These are phyloP conservation scores for Talaromyces thailandensis DNA, from an alignment of 495 filamentous ascomycete genomes.

Conservation along the genomic window DNA sequence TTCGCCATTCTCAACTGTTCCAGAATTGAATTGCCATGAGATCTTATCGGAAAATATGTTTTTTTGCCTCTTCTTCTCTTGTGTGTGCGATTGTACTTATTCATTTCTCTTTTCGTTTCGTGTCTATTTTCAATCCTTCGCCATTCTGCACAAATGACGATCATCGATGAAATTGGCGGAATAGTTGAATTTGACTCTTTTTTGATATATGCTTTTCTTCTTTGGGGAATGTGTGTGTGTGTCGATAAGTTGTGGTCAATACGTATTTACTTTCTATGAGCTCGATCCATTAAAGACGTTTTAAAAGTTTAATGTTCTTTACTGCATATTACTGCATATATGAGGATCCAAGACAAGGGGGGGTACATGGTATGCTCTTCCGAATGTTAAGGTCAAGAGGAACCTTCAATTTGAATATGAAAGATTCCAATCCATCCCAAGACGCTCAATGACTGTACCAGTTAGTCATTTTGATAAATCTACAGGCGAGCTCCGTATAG, in stretches of 20 bases:
- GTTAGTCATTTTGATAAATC: too few relatives aligned
- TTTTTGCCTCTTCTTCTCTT: neutral
- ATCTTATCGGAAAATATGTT: neutral
- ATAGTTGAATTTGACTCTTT: neutral
- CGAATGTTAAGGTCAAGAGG: too few relatives aligned
- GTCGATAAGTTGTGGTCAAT: neutral
- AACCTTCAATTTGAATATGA: too few relatives aligned
- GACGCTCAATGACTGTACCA: too few relatives aligned
- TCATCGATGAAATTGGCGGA: slow-evolving; percentile 1
- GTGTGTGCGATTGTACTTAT: neutral
- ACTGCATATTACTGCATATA: too few relatives aligned
- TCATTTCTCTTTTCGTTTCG: slow-evolving; percentile 10
- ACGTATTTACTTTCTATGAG: too few relatives aligned
- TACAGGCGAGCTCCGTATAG: too few relatives aligned
- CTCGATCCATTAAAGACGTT: too few relatives aligned
- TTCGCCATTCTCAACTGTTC: slow-evolving; percentile 5
- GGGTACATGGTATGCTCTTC: too few relatives aligned
- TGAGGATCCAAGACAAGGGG: too few relatives aligned
- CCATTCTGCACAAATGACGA: slow-evolving; percentile 9
- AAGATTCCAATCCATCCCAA: too few relatives aligned
- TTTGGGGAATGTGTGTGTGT: neutral
- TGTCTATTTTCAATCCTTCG: slow-evolving; percentile 4
- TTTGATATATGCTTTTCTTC: neutral
- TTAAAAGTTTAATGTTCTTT: too few relatives aligned
- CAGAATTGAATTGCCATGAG: slow-evolving; percentile 1